Percentiles rank a stretch among this genome's conserved stretches.
Conservation (phyloP, 192 early-diverging fungal genomes). For the Backusella psychrophila region DNA sequence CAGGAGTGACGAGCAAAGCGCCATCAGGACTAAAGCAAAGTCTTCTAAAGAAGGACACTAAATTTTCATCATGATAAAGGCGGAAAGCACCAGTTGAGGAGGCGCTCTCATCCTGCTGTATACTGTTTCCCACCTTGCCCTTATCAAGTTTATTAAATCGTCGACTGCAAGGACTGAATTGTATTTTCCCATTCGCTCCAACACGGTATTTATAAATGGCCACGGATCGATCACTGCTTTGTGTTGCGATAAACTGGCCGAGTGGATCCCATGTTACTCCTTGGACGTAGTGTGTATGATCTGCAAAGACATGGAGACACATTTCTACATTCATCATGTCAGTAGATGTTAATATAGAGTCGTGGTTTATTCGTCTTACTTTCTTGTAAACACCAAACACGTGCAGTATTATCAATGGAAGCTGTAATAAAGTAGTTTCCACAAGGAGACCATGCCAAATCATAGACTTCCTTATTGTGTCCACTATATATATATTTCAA, state of each 20-base stretch:
- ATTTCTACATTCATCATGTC: constrained; percentile 39
- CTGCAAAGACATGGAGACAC: constrained; percentile 71
- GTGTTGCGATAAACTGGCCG: constrained; percentile 82
- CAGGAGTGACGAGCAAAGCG: constrained; percentile 74
- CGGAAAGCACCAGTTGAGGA: constrained; percentile 38
- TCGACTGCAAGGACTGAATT: constrained; percentile 16
- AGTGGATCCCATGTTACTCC: constrained; percentile 96
- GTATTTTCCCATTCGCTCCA: constrained; percentile 8
- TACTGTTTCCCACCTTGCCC: not conserved
- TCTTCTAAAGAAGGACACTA: constrained; percentile 89
- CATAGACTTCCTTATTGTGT: constrained; percentile 81
- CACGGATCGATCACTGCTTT: constrained; percentile 83
- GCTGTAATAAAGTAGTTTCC: constrained; percentile 79
- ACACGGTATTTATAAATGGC: constrained; percentile 20
- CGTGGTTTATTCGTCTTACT: constrained; percentile 39
- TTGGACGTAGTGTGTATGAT: constrained; percentile 95
- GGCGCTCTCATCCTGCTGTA: not conserved
- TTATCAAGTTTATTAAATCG: constrained; percentile 16
- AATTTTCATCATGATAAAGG: constrained; percentile 82
- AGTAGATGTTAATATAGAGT: no score
- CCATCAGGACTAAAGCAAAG: constrained; percentile 89
- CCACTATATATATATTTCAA: constrained; percentile 45
- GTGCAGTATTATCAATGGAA: constrained; percentile 83
- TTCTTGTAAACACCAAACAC: constrained; percentile 80
- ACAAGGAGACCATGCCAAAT: constrained; percentile 92